Evolutionary conservation across 2,329 filamentous ascomycete species (phyloP).

Genomic region (Penicillium brasilianum): DNA sequence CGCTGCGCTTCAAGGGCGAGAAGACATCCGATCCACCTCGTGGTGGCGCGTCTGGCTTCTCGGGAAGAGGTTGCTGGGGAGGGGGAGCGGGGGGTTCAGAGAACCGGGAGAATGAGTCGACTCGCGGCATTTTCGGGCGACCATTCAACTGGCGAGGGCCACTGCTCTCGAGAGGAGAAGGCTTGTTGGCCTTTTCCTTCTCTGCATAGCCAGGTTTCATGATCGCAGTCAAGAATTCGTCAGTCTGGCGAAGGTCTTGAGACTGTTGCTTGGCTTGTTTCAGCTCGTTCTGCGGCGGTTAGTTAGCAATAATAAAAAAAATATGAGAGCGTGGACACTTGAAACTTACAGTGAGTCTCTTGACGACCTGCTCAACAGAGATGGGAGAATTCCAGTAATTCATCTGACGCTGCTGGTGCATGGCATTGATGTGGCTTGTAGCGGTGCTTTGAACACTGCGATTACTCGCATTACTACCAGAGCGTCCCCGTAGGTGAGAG

Average conservation of each 20-base stretch:
- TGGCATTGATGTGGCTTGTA: slow-evolving; percentile 59
- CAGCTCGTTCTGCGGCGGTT: slow-evolving; percentile 75
- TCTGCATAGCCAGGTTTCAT: slow-evolving; percentile 71
- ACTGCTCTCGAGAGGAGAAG: slow-evolving; percentile 51
- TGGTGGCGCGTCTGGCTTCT: slow-evolving; percentile 76
- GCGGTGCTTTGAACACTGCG: slow-evolving; percentile 60
- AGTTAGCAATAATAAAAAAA: neutral
- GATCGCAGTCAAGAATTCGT: slow-evolving; percentile 78
- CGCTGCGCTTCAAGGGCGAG: slow-evolving; percentile 70
- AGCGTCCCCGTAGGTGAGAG: slow-evolving; percentile 70
- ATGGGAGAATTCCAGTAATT: slow-evolving; percentile 88
- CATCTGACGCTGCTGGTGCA: slow-evolving; percentile 74
- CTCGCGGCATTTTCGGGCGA: slow-evolving; percentile 58
- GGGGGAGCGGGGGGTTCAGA: slow-evolving; percentile 92
- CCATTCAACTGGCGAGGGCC: slow-evolving; percentile 54
- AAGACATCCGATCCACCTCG: slow-evolving; percentile 53
- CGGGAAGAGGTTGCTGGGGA: slow-evolving; percentile 88
- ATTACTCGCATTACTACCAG: slow-evolving; percentile 70
- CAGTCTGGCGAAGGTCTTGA: slow-evolving; percentile 80
- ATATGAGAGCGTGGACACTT: neutral
- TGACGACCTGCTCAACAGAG: slow-evolving; percentile 93
- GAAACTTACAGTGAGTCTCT: slow-evolving; percentile 72
- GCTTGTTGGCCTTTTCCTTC: slow-evolving; percentile 53
- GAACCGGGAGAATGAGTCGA: slow-evolving; percentile 81
- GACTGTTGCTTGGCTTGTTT: slow-evolving; percentile 86